Evolutionary conservation across 352 stramenopile species (phyloP).

Genomic region (Pythium guiyangense): DNA sequence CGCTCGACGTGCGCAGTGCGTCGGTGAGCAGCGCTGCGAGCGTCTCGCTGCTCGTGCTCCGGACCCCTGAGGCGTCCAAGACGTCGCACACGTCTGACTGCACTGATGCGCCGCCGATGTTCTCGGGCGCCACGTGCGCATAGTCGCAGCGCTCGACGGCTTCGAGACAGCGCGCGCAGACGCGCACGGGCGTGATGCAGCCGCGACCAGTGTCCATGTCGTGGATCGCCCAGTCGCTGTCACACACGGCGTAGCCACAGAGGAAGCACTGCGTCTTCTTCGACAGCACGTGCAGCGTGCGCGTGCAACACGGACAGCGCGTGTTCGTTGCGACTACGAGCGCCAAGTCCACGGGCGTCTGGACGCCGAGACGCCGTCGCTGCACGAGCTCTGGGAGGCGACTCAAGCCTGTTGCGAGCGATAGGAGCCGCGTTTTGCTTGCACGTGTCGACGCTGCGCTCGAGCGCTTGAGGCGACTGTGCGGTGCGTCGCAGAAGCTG

Average conservation of each 20-base stretch:
- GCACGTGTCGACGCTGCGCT: conserved; percentile 3
- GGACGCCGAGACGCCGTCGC: conserved; percentile 41
- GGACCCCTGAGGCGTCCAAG: neutral
- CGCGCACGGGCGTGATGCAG: conserved; percentile 6
- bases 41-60: neutral
- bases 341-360: conserved; percentile 33
- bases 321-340: conserved; percentile 35
- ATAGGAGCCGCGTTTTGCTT: conserved; percentile 25
- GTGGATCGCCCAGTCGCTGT: conserved; percentile 19
- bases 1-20: conserved; percentile 4
- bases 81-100: neutral
- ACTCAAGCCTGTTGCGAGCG: conserved; percentile 24
- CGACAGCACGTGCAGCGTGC: conserved; percentile 23
- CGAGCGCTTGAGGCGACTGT: neutral
- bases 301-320: conserved; percentile 48
- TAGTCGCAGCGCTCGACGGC: conserved; percentile 18
- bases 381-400: conserved; percentile 41
- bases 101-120: neutral
- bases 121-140: neutral
- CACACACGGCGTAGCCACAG: conserved; percentile 24
- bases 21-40: neutral
- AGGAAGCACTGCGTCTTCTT: conserved; percentile 20
- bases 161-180: conserved; percentile 17
- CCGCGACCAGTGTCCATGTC: conserved; percentile 10
- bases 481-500: conserved; percentile 13